Base-by-base conservation (phyloP, 2,329 filamentous ascomycete species). In the Neonectria neomacrospora region DNA sequence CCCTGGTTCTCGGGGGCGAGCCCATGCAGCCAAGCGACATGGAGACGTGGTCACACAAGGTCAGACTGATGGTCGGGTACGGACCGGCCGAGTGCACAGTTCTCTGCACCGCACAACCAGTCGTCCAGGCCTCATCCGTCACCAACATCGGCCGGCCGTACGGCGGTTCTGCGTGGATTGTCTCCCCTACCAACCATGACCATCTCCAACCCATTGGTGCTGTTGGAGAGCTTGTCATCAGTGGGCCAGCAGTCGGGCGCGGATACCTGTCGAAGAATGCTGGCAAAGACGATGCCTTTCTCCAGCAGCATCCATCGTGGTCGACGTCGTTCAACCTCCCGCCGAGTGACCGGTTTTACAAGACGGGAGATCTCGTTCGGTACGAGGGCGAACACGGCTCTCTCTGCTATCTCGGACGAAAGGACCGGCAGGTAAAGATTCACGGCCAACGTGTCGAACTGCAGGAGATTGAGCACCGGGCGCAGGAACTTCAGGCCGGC, bases 351-450 rank as follows among this genome's bases (percentile, higher is more conserved):
- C 26, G 28, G 5, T 26, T 63, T 3, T 63, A 63, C 30, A 52
- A 53, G 9, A 63, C 60, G 14, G 60, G 60, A 16, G 60, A 63
- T 44, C 50, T 63, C 14, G 60, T 58, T 4, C 48, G 55, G 5
- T 53, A 58, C 12, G 51, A 50, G n/a, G 39, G 39, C 9, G 42
- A 52, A 3, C 28, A 58, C 41, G 54, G 51, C 54, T 48, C 47
- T 16, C 23, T 62, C 23, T 41, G 20, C 16, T 58, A 30, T 18
- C 30, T 63, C 14, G 26, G 60, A n/a, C 60, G 60, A 10, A 58
- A 58, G 39, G 56, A 58, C 14, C 52, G 39, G 2, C 56, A 58
- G 37, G 41, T 58, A 14, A 58, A 58, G 56, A 41, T 58, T 23
- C 48, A 51, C n/a, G 56, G 56, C 8, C 48, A 53, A 5, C 47